Conservation (phyloP, 805 yeast species). For the Kazachstania bromeliacearum region DNA sequence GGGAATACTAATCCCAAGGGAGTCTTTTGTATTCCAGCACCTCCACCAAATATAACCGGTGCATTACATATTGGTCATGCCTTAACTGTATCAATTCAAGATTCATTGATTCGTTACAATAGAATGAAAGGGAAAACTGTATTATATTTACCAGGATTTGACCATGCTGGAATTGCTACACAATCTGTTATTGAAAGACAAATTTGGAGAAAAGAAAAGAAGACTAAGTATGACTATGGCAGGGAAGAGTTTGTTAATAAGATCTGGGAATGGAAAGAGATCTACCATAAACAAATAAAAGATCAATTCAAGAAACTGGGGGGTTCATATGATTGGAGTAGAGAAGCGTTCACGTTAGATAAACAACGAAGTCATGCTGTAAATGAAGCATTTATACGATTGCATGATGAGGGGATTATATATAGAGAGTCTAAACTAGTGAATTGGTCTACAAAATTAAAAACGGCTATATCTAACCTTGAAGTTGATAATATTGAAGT, state of each 20-base stretch:
- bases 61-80: slow-evolving; percentile 98
- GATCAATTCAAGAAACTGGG: slow-evolving; percentile 77
- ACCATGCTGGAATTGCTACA: slow-evolving; percentile 97
- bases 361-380: slow-evolving; percentile 72
- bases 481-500: slow-evolving; percentile 89
- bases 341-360: slow-evolving; percentile 87
- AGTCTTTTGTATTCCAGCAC: slow-evolving; percentile 81
- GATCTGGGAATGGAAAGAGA: slow-evolving; percentile 97
- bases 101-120: slow-evolving; percentile 79
- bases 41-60: slow-evolving; percentile 98
- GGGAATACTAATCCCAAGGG: slow-evolving; percentile 76
- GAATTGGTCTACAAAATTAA: slow-evolving; percentile 89
- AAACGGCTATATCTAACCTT: slow-evolving; percentile 89
- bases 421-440: slow-evolving; percentile 87
- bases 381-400: slow-evolving; percentile 74
- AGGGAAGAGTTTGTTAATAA: slow-evolving; percentile 77
- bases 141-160: slow-evolving; percentile 88
- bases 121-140: slow-evolving; percentile 96
- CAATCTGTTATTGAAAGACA: slow-evolving; percentile 96
- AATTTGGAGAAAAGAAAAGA: slow-evolving; percentile 71
- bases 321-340: slow-evolving; percentile 91
- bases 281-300: slow-evolving; percentile 75
- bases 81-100: slow-evolving; percentile 87
- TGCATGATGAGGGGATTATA: slow-evolving; percentile 88
- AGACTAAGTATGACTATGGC: slow-evolving; percentile 88